Conservation (phyloP, 1,284 basidiomycete species). For the Boletus chippewaensis region DNA sequence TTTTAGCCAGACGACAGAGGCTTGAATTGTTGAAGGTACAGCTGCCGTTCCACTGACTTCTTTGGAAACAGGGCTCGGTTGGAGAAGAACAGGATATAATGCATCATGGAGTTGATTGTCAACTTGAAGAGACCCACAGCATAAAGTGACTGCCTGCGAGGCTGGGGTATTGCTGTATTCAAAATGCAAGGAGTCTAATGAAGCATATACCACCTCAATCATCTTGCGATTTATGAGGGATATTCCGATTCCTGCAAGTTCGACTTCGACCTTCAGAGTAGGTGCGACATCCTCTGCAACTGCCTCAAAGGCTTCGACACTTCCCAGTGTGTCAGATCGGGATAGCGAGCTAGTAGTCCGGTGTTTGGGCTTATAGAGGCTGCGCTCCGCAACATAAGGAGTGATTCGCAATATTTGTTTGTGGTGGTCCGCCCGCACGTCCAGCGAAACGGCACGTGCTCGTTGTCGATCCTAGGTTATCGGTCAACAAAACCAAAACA, state of each 20-base stretch:
- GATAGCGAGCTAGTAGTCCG: constrained; percentile 43
- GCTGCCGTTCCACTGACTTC: constrained; percentile 75
- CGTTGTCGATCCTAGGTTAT: constrained; percentile 44
- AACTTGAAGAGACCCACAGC: constrained; percentile 89
- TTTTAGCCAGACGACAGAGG: constrained; percentile 84
- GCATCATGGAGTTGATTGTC: constrained; percentile 98
- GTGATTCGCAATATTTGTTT: constrained; percentile 86
- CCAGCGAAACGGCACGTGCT: constrained; percentile 72
- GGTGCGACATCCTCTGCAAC: constrained; percentile 73
- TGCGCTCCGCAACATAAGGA: constrained; percentile 80
- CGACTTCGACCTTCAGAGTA: constrained; percentile 64
- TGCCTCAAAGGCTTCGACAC: constrained; percentile 82
- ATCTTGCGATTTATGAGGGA: constrained; percentile 88
- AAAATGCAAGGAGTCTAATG: constrained; percentile 74
- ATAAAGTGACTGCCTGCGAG: constrained; percentile 76
- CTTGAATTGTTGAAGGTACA: constrained; percentile 84
- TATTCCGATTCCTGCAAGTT: constrained; percentile 88
- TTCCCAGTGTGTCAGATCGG: constrained; percentile 66
- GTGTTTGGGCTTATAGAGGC: constrained; percentile 81
- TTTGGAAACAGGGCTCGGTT: constrained; percentile 88
- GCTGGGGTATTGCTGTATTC: constrained; percentile 82
- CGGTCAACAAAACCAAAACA: constrained; percentile 6
- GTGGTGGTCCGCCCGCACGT: constrained; percentile 87
- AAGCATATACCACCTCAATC: constrained; percentile 88
- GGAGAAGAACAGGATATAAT: constrained; percentile 91